A percentile compares a stretch with the other conserved stretches of the same genome.
These are phyloP conservation scores for Wallacemonas rigidus DNA, from an alignment of 208 protist species.

Conservation along the genomic window DNA sequence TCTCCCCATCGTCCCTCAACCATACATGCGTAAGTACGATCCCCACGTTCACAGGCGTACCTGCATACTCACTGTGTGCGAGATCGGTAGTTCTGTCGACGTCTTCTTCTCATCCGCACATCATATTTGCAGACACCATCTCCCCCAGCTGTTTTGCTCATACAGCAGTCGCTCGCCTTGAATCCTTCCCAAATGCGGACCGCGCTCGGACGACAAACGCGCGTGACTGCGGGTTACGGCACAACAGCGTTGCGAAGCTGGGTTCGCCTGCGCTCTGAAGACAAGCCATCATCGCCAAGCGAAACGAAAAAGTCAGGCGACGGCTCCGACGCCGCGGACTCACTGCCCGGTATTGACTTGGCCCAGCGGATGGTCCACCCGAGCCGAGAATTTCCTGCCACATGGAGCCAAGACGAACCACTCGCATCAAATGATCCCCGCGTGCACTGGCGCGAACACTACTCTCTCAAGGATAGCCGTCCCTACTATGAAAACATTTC, in stretches of 20 bases:
- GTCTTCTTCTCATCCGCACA: neutral
- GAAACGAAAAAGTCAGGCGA: neutral
- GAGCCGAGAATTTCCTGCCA: conserved; percentile 52
- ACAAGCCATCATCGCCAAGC: neutral
- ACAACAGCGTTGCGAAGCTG: neutral
- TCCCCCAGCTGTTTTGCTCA: neutral
- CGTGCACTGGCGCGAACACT: conserved; percentile 77
- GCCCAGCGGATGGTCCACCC: conserved; percentile 51
- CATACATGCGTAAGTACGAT: no score
- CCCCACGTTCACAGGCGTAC: no score
- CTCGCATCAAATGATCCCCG: conserved; percentile 50
- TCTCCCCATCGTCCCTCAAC: no score
- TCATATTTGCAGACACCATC: neutral
- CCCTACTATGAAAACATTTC: conserved; percentile 83
- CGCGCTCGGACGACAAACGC: conserved; percentile 7
- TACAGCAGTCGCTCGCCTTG: neutral
- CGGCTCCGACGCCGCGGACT: neutral
- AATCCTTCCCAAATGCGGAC: conserved; percentile 5
- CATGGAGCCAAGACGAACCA: conserved; percentile 44
- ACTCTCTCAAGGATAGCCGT: conserved; percentile 46
- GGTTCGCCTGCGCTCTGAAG: conserved; percentile 4
- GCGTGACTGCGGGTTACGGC: conserved; percentile 1
- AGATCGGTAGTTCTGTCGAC: no score
- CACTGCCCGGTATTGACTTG: conserved; percentile 57
- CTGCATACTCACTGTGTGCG: no score